phyloP scores from a whole-genome alignment of 164 flowering plant species.

The Kalanchoe fedtschenkoi region DNA sequence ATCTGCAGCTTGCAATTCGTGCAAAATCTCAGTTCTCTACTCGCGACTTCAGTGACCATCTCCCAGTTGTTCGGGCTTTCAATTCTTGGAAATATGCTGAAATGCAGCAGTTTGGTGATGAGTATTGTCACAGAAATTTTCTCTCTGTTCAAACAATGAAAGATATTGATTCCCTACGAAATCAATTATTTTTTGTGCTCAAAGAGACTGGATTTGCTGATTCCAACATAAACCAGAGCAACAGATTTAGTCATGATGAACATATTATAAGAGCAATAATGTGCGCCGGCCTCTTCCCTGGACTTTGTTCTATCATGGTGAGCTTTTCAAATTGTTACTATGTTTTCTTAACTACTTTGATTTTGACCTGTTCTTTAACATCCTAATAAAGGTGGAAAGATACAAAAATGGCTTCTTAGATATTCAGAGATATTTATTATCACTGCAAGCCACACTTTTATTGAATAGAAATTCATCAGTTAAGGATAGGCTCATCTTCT shows the following conservation, averaged over 20 bases:
- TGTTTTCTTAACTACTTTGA: background rate
- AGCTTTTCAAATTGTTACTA: conserved; percentile 13
- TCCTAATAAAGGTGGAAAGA: background rate
- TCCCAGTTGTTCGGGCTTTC: conserved; percentile 78
- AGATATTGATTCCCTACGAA: conserved; percentile 79
- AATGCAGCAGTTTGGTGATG: conserved; percentile 49
- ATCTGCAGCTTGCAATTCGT: conserved; percentile 70
- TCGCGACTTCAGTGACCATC: conserved; percentile 69
- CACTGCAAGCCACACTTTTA: too few species aligned
- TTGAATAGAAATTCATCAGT: too few species aligned
- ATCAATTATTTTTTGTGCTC: conserved; percentile 61
- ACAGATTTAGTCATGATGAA: conserved; percentile 63
- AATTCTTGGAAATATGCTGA: conserved; percentile 94
- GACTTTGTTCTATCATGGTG: conserved; percentile 86
- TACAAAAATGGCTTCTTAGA: background rate
- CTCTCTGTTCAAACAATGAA: conserved; percentile 80
- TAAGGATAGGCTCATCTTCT: too few species aligned
- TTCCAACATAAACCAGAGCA: conserved; percentile 24
- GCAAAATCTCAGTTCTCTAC: conserved; percentile 73
- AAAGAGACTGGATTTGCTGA: conserved; percentile 66
- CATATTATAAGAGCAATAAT: conserved; percentile 71
- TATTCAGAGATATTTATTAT: too few species aligned
- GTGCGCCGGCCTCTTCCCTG: conserved; percentile 91
- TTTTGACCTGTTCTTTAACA: background rate
- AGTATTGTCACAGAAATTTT: conserved; percentile 88